Conservation (phyloP, 169 alveolate species). For the Eimeria praecox region DNA sequence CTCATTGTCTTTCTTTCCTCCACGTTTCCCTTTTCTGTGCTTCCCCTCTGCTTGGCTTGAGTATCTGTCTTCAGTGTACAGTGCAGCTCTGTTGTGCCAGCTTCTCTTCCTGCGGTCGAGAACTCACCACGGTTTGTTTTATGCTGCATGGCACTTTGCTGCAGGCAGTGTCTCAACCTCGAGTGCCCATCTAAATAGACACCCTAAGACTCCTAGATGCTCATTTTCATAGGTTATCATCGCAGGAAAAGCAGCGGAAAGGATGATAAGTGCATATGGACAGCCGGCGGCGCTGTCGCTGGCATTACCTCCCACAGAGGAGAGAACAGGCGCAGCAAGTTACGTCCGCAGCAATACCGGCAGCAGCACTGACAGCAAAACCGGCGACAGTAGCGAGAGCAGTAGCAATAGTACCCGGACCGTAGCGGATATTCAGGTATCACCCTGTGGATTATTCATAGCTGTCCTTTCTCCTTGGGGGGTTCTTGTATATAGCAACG, state of each 20-base stretch:
- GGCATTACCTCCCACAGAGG: slow-evolving; percentile 9
- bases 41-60: neutral
- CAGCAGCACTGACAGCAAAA: neutral
- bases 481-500: slow-evolving; percentile 45
- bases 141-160: neutral
- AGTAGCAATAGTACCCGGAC: neutral
- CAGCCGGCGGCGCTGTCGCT: slow-evolving; percentile 35
- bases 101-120: neutral
- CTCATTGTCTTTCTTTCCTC: neutral
- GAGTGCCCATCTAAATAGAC: neutral
- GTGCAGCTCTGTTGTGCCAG: neutral
- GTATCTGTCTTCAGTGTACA: neutral
- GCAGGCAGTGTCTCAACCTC: slow-evolving; percentile 53
- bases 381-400: neutral
- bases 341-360: neutral
- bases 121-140: neutral
- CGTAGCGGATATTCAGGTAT: slow-evolving; percentile 41
- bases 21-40: neutral
- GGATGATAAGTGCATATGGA: slow-evolving; percentile 48
- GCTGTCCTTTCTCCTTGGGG: slow-evolving; percentile 60
- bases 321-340: neutral
- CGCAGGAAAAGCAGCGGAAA: neutral
- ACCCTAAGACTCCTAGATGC: neutral
- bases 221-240: neutral
- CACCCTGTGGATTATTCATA: slow-evolving; percentile 47